Evolutionary conservation across 2,329 filamentous ascomycete species (phyloP), one percentile per base, ranked within the genome.

Genomic region (Aureobasidium namibiae): DNA sequence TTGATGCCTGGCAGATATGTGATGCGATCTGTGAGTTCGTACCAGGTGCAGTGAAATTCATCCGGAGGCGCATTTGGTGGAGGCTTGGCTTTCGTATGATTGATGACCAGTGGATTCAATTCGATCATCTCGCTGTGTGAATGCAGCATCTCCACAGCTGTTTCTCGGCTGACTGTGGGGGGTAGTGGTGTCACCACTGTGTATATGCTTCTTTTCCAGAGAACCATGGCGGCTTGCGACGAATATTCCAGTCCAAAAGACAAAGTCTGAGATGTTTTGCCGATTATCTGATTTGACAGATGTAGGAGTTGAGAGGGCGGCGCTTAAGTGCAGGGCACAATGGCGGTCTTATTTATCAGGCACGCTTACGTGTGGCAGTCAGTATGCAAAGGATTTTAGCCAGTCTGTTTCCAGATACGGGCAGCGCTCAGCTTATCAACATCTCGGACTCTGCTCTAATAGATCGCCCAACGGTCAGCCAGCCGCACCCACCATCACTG

Each of bases 121-220:
- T 92, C 87, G 67, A 95, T 95, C 86, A 96, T 95, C 66, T 85
- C 85, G 52, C 80, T 72, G 73, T 95, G 90, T 71, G 87, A 81
- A 71, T 90, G 89, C 33, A 95, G 83, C 65, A 89, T 89, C 57
- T 83, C 79, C 63, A 95, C 71, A 42, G 89, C 89, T n/a, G 82
- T 80, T 64, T 87, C 80, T 58, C 89, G 83, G 49, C 83, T 78
- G 64, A 94, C 81, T 65, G 78, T 77, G 2, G 81, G 66, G 9
- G 91, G 90, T 33, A 95, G 80, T 18, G 90, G 87, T 29, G 89
- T 94, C 65, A 92, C 84, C 46, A 83, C 88, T 39, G 89, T 94
- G 75, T 92, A 90, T 33, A 84, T 78, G 16, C 81, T 83, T 63
- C 85, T 80, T 74, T 85, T 89, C 49, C 83, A 83, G 86, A 91